Conservation (phyloP, 345 rosid genomes). For the Lepidium didymum region DNA sequence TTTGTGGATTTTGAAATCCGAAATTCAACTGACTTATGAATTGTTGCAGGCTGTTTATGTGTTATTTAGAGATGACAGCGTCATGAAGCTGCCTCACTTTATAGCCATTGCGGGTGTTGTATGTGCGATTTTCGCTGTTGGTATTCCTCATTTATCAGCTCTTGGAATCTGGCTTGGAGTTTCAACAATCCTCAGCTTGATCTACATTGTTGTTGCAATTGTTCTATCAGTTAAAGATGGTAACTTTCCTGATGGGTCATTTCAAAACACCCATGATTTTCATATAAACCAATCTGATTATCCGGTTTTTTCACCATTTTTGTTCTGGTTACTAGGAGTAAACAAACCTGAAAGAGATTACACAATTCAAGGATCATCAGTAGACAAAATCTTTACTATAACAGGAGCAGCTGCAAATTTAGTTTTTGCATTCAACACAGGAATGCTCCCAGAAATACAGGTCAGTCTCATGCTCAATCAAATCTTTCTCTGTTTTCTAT, state of each 20-base stretch:
- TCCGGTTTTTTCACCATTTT: not conserved
- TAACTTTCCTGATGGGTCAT: constrained; percentile 10
- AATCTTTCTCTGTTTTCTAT: not conserved
- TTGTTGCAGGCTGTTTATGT: constrained; percentile 44
- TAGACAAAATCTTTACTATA: constrained; percentile 48
- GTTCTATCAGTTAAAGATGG: constrained; percentile 63
- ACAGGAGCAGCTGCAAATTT: constrained; percentile 82
- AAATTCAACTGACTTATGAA: not conserved
- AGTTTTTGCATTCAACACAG: constrained; percentile 85
- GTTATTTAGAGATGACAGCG: constrained; percentile 41
- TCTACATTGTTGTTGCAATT: constrained; percentile 56
- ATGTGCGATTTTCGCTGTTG: constrained; percentile 62
- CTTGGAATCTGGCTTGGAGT: constrained; percentile 76
- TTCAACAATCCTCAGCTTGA: constrained; percentile 60
- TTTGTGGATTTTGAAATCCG: no score
- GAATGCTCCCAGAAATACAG: constrained; percentile 95
- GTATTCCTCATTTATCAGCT: constrained; percentile 79
- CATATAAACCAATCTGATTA: not conserved
- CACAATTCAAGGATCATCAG: constrained; percentile 46
- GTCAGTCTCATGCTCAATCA: not conserved
- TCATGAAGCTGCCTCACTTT: constrained; percentile 46
- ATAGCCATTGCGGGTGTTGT: constrained; percentile 48
- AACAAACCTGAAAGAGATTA: constrained; percentile 72
- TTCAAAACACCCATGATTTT: not conserved
- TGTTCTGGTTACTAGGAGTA: constrained; percentile 34